Conservation (phyloP, 2,329 filamentous ascomycete genomes). For the Calonectria leucothoes region DNA sequence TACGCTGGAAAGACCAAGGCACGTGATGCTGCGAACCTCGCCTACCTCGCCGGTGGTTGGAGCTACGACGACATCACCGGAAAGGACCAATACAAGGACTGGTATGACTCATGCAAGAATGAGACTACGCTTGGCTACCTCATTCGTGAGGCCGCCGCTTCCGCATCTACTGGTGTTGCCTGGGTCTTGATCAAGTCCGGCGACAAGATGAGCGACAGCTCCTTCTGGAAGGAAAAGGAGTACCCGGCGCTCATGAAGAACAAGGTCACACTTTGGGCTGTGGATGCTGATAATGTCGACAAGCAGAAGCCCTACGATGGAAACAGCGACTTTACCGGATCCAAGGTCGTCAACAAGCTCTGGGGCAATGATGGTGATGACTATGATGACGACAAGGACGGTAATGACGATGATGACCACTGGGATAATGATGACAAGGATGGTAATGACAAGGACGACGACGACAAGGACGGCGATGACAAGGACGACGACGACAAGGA, state of each 20-base stretch:
- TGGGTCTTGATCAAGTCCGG: not conserved
- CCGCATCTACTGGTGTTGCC: not conserved
- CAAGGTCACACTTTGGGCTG: conserved; percentile 4
- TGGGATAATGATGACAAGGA: not conserved
- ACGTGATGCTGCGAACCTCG: not conserved
- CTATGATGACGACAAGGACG: not conserved
- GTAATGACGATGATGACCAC: not conserved
- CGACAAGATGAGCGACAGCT: not conserved
- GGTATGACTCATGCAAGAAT: not conserved
- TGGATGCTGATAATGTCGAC: not conserved
- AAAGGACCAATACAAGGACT: not conserved
- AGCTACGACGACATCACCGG: not conserved
- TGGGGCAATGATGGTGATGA: not conserved
- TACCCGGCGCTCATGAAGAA: conserved; percentile 3
- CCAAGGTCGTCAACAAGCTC: not conserved
- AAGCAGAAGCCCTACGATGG: not conserved
- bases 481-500: too few species aligned
- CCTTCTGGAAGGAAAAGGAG: not conserved
- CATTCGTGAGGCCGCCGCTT: not conserved
- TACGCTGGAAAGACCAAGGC: not conserved
- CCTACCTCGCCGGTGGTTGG: not conserved
- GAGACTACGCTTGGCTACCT: not conserved
- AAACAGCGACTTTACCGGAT: not conserved
- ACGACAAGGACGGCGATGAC: not conserved
- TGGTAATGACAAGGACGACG: not conserved